These are phyloP conservation scores for Fusarium continuum DNA, from an alignment of 2,329 filamentous ascomycete genomes.

Conservation along the genomic window DNA sequence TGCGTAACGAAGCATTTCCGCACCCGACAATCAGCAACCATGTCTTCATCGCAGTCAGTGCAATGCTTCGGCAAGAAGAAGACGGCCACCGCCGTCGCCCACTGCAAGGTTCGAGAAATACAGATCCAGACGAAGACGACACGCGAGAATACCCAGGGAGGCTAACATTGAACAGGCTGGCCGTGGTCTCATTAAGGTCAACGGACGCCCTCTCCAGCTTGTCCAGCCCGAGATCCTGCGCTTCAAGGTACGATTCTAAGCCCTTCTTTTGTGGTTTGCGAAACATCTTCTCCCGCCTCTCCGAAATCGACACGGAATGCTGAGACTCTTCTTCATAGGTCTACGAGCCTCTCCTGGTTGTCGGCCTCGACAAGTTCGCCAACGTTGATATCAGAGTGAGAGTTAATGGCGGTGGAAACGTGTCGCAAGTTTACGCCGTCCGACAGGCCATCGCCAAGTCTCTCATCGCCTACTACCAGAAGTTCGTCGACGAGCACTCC, in stretches of 20 bases:
- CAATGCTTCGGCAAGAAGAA: constrained; percentile 99
- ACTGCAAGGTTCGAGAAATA: constrained; percentile 78
- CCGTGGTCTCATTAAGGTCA: constrained; percentile 93
- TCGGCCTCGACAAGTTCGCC: constrained; percentile 97
- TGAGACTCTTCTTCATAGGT: constrained; percentile 63
- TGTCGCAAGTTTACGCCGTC: constrained; percentile 97
- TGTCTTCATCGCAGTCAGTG: constrained; percentile 81
- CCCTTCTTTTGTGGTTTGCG: not conserved
- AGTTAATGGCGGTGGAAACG: constrained; percentile 97
- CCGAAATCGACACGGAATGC: constrained; percentile 15
- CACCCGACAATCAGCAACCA: constrained; percentile 62
- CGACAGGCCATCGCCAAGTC: constrained; percentile 97
- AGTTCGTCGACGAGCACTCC: constrained; percentile 99
- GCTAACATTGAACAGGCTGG: constrained; percentile 53
- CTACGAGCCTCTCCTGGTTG: constrained; percentile 98
- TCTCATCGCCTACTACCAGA: constrained; percentile 89
- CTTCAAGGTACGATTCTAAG: constrained; percentile 78
- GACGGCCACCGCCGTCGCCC: constrained; percentile 88
- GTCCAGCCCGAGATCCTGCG: constrained; percentile 96
- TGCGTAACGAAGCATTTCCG: too few relatives aligned
- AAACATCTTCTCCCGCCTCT: not conserved
- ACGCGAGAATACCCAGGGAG: constrained; percentile 11
- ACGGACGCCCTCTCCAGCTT: constrained; percentile 93
- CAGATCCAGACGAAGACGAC: not conserved
- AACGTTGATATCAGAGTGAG: constrained; percentile 97